A percentile compares a stretch with the other conserved stretches of the same genome.
phyloP scores from a whole-genome alignment of 805 yeast genomes.

The Cyberlindnera euphorbiae region DNA sequence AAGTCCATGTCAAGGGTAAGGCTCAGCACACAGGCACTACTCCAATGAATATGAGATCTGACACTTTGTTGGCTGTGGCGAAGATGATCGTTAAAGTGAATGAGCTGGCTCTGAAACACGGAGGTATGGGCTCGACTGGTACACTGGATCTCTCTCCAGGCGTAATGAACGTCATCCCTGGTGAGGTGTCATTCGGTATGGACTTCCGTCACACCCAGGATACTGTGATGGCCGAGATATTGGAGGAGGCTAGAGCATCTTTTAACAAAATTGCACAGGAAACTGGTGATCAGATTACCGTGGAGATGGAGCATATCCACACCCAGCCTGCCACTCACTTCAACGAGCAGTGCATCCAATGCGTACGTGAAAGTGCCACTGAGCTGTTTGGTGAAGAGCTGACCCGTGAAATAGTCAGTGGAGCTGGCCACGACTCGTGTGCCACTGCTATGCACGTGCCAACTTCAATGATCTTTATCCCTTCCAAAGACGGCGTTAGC shows the following conservation, averaged over 20 bases:
- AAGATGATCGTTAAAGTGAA: constrained; percentile 51
- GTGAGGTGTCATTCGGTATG: constrained; percentile 50
- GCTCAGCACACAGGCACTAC: constrained; percentile 77
- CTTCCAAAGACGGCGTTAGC: constrained; percentile 60
- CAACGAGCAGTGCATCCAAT: constrained; percentile 43
- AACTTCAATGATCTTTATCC: constrained; percentile 71
- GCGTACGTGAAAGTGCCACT: constrained; percentile 49
- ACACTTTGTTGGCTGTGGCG: constrained; percentile 56
- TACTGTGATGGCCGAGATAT: constrained; percentile 33
- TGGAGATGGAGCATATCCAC: constrained; percentile 40
- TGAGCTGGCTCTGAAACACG: constrained; percentile 46
- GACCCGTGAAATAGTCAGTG: constrained; percentile 48
- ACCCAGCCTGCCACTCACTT: constrained; percentile 55
- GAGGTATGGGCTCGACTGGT: constrained; percentile 58
- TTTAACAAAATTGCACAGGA: constrained; percentile 33
- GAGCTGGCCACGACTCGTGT: constrained; percentile 76
- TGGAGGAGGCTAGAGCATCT: constrained; percentile 34
- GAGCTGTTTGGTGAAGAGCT: constrained; percentile 43
- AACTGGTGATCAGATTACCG: constrained; percentile 30
- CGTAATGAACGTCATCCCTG: constrained; percentile 66
- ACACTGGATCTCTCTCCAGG: constrained; percentile 52
- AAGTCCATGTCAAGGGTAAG: constrained; percentile 51
- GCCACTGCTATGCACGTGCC: constrained; percentile 52
- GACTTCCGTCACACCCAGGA: constrained; percentile 56
- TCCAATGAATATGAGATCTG: constrained; percentile 55